Percentiles rank a stretch among this genome's conserved stretches.
phyloP scores from a whole-genome alignment of 78 protist genomes.

The Planoprotostelium fungivorum region DNA sequence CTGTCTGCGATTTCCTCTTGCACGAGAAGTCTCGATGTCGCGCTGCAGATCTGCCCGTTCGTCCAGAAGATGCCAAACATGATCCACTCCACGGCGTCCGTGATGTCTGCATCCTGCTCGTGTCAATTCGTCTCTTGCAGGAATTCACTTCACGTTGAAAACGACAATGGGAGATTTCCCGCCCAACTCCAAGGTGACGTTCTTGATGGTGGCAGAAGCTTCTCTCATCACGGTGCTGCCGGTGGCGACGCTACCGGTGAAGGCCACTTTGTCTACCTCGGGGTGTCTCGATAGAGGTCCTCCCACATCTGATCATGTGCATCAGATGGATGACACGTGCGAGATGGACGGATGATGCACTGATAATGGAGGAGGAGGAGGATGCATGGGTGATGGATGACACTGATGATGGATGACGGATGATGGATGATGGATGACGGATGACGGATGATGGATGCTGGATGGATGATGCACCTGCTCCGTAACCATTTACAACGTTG shows the following conservation, averaged over 20 bases:
- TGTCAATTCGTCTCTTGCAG: not conserved
- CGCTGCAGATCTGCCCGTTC: slow-evolving; percentile 73
- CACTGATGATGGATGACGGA: too few relatives aligned
- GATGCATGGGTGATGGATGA: too few relatives aligned
- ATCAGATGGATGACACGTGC: too few relatives aligned
- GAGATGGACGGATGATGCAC: too few relatives aligned
- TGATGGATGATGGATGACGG: too few relatives aligned
- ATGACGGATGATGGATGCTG: too few relatives aligned
- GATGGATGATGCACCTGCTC: slow-evolving; percentile 20
- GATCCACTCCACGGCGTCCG: not conserved
- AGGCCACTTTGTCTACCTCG: slow-evolving; percentile 74
- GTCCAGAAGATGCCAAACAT: slow-evolving; percentile 11
- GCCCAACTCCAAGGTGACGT: slow-evolving; percentile 78
- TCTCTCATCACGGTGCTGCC: slow-evolving; percentile 55
- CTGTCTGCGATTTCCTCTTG: slow-evolving; percentile 68
- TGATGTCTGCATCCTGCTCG: slow-evolving; percentile 67
- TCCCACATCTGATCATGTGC: slow-evolving; percentile 74
- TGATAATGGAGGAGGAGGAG: too few relatives aligned
- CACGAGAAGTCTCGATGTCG: slow-evolving; percentile 69
- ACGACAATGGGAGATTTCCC: slow-evolving; percentile 90
- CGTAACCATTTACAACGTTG: slow-evolving; percentile 77
- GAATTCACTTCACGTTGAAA: slow-evolving; percentile 14
- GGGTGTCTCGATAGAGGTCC: slow-evolving; percentile 56
- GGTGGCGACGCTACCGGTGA: slow-evolving; percentile 74
- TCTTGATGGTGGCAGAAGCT: slow-evolving; percentile 41